A percentile compares a stretch with the other conserved stretches of the same genome.
Conservation (phyloP, 805 yeast genomes). For the Yamadazyma phyllophila region DNA sequence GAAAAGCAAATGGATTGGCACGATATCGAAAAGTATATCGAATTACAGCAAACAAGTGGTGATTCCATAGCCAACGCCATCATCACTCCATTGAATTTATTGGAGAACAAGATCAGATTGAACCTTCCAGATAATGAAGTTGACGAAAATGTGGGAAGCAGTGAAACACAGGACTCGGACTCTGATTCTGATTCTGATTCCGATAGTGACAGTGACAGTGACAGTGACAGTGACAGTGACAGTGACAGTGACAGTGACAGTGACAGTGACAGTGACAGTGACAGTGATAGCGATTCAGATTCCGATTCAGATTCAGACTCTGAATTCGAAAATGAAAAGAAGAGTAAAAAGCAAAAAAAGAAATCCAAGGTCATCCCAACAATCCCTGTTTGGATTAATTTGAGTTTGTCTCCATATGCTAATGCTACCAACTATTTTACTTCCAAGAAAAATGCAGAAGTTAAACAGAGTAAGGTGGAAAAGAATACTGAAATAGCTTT, state of each 20-base stretch:
- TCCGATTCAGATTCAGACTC: conserved; percentile 13
- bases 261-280: conserved; percentile 11
- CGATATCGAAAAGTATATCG: conserved; percentile 73
- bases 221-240: conserved; percentile 10
- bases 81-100: conserved; percentile 64
- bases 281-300: conserved; percentile 12
- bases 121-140: conserved; percentile 44
- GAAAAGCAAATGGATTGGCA: conserved; percentile 94
- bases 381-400: conserved; percentile 62
- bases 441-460: conserved; percentile 68
- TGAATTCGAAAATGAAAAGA: conserved; percentile 13
- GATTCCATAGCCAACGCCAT: conserved; percentile 64
- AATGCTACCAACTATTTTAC: conserved; percentile 83
- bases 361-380: conserved; percentile 14
- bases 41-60: conserved; percentile 64
- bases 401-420: conserved; percentile 76
- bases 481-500: conserved; percentile 74
- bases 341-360: conserved; percentile 9
- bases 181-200: conserved; percentile 31
- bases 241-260: conserved; percentile 10
- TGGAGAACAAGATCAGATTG: conserved; percentile 63
- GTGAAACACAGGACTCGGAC: conserved; percentile 28
- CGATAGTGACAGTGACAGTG: conserved; percentile 1
- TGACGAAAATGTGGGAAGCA: conserved; percentile 20
- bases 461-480: conserved; percentile 78